Evolutionary conservation across 192 early-diverging fungal species (phyloP), one percentile per base, ranked within the genome.

Genomic region (Rhizoclosmatium globosum): DNA sequence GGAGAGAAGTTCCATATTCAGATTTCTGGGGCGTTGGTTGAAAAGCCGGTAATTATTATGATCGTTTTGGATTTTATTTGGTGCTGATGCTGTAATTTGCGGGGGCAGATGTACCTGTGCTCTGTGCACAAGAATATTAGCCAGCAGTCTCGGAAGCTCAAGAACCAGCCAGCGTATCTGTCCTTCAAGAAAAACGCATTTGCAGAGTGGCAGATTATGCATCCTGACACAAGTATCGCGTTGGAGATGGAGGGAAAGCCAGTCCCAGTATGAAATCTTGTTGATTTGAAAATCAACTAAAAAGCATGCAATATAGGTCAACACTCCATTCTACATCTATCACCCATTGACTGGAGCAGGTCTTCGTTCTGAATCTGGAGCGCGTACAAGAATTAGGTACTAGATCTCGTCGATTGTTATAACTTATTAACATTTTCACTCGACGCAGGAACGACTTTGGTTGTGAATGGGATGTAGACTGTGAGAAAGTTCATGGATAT

Each of bases 361-460:
- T 48, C 53, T 86, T 4, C 70, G 79, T n/a, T 86, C 85, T 15
- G 82, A 81, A 56, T 4, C 15, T 1, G 50, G 69, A 6, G 47
- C 74, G 4, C 45, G 41, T 6, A 75, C 72, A 41, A 64, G 74
- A 62, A 76, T 86, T 45, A 42, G 79, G 81, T 82, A 67, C 50
- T 13, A 47, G 9, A 4, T 31, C n/a, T n/a, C n/a, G n/a, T n/a
- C n/a, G n/a, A n/a, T n/a, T n/a, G n/a, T n/a, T n/a, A n/a, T n/a
- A n/a, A n/a, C 48, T 58, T 15, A 6, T 47, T 58, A 64, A 47
- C 19, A 60, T 50, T 64, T 31, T 58, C 0, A 3, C 31, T 39
- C 31, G 4, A 45, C 23, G 17, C 75, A 85, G 85, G 44, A 86
- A 80, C 69, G 77, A 83, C 58, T 86, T 83, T 73, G 85, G 85